Base-by-base conservation (phyloP, 2,329 filamentous ascomycete species). In the Calonectria honghensis region DNA sequence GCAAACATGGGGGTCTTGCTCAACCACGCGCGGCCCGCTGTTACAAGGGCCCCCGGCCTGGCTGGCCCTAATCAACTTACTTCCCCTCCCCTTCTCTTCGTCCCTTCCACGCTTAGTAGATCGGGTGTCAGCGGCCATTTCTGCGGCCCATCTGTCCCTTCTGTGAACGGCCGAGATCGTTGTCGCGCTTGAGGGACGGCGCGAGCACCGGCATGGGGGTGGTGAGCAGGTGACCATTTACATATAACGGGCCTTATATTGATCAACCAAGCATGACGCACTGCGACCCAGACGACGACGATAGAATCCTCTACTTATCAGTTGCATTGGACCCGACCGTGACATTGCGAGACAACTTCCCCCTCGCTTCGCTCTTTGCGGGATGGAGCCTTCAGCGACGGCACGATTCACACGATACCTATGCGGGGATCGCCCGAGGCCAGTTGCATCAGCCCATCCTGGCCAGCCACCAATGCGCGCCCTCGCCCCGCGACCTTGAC, bases 21-120 rank as follows among this genome's bases (percentile, higher is more conserved):
- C 76, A 65, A 73, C 66, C 77, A 68, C 75, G 68, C 78, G 78
- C 79, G 79, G 79, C 77, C 79, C 79, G 79, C 79, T 77, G 74
- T 76, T 80, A 75, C 79, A 81, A 66, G 79, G 79, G 77, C 77
- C 45, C 72, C 73, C 73, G 54, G 74, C 71, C 37, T 50, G 61
- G 51, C 63, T 59, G 48, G 54, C 50, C 14, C 37, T 39, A 24
- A 67, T n/a, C 31, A 20, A 31, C 32, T 35, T 35, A 24, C 48
- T 50, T 57, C 35, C 70, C 64, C 57, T 65, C 71, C 54, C 7
- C 68, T 68, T 35, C 35, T 10, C 31, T 16, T 59, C 39, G 24
- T 63, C 57, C 52, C 45, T 20, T n/a, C 32, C 20, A 27, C 18
- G 24, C 54, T 70, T 48, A 24, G 35, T n/a, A 73, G 72, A 73